Conservation (phyloP, 306 rosid genomes). For the Biancaea sappan region DNA sequence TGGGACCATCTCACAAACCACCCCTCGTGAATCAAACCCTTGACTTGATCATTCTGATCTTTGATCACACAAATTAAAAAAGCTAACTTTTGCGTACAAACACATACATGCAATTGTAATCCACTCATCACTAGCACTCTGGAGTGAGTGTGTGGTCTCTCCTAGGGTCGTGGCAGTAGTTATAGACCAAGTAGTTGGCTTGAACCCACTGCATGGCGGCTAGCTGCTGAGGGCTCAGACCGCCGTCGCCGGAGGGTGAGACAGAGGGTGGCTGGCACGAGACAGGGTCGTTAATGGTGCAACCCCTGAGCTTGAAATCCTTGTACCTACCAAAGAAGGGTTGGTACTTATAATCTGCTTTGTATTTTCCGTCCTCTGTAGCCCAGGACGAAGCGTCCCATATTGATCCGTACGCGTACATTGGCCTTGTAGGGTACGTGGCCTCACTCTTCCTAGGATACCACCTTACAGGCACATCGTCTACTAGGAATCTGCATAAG, state of each 20-base stretch:
- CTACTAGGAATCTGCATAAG: constrained; percentile 73
- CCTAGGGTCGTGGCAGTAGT: constrained; percentile 78
- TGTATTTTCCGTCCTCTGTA: constrained; percentile 91
- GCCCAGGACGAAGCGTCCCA: constrained; percentile 99
- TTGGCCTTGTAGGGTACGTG: constrained; percentile 77
- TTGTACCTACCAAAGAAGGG: constrained; percentile 75
- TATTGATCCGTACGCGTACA: constrained; percentile 89
- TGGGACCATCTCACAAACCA: constrained; percentile 70
- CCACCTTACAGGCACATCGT: constrained; percentile 84
- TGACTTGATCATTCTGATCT: too few relatives aligned
- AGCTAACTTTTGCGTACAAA: constrained; percentile 19
- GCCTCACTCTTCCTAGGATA: constrained; percentile 71
- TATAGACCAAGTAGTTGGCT: constrained; percentile 68
- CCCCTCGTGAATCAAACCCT: not conserved
- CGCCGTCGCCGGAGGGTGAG: constrained; percentile 45
- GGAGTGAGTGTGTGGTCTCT: constrained; percentile 80
- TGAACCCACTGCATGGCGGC: constrained; percentile 77
- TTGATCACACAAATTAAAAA: not conserved
- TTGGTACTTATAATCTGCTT: constrained; percentile 80
- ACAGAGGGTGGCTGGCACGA: constrained; percentile 59
- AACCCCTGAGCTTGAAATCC: constrained; percentile 65
- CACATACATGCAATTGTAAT: too few relatives aligned
- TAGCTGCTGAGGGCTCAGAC: constrained; percentile 60
- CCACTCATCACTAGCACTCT: constrained; percentile 70
- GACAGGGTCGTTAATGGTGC: constrained; percentile 39